phyloP scores from a whole-genome alignment of 257 asterid species.

The Pogostemon cablin region DNA sequence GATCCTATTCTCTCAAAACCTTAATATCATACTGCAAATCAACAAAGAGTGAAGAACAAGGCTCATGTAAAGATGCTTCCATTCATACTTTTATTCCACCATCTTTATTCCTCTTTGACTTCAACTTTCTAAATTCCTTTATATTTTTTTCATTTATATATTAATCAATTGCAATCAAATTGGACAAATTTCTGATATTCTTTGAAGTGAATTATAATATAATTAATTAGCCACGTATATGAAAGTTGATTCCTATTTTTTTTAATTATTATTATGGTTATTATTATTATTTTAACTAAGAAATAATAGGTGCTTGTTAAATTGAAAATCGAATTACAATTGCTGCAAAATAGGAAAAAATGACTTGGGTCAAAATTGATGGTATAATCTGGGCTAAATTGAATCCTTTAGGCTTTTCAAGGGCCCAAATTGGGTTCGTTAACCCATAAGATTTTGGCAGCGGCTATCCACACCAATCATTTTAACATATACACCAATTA shows the following conservation, averaged over 20 bases:
- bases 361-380: background rate
- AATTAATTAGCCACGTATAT: no score
- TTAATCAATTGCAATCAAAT: background rate
- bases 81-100: conserved; percentile 2
- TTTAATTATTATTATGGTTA: no score
- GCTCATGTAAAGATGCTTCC: conserved; percentile 29
- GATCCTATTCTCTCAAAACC: conserved; percentile 9
- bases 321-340: background rate
- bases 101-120: conserved; percentile 32
- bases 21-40: conserved; percentile 4
- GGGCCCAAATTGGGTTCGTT: background rate
- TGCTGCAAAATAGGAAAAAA: background rate
- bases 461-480: no score
- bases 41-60: conserved; percentile 17
- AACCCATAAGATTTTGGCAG: background rate
- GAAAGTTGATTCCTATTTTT: background rate
- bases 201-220: background rate
- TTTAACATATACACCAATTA: no score
- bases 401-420: background rate
- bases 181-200: background rate
- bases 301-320: background rate
- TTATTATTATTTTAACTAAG: no score
- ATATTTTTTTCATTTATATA: background rate
- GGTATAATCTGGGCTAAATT: background rate
- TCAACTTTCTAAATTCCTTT: conserved; percentile 27